These are phyloP conservation scores for Canariomyces notabilis DNA, from an alignment of 2,329 filamentous ascomycete species.

Conservation along the genomic window DNA sequence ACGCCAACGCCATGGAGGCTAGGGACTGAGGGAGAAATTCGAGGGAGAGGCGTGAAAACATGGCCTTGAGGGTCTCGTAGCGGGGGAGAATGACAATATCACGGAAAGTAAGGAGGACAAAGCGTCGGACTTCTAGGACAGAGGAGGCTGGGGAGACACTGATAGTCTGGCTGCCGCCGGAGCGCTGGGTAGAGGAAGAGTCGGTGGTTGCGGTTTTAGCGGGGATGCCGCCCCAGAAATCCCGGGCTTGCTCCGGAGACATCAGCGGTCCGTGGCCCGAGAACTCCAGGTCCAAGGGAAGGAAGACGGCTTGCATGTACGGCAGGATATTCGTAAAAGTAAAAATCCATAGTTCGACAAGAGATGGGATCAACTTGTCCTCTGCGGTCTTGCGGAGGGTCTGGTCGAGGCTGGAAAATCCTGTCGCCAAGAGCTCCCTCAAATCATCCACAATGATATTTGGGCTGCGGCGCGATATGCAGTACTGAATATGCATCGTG, in stretches of 20 bases:
- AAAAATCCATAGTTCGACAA: slow-evolving; percentile 92
- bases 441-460: slow-evolving; percentile 71
- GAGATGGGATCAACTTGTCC: slow-evolving; percentile 79
- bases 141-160: slow-evolving; percentile 45
- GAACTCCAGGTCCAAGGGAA: slow-evolving; percentile 91
- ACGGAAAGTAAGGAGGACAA: slow-evolving; percentile 82
- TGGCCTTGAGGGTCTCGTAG: slow-evolving; percentile 81
- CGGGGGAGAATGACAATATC: slow-evolving; percentile 84
- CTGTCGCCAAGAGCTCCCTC: slow-evolving; percentile 68
- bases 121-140: slow-evolving; percentile 77
- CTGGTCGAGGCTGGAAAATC: slow-evolving; percentile 81
- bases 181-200: slow-evolving; percentile 30
- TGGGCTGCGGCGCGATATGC: slow-evolving; percentile 67
- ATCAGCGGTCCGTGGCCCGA: slow-evolving; percentile 77
- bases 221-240: slow-evolving; percentile 80
- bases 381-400: slow-evolving; percentile 74
- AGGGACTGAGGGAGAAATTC: slow-evolving; percentile 63
- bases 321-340: slow-evolving; percentile 88
- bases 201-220: slow-evolving; percentile 29
- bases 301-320: slow-evolving; percentile 91
- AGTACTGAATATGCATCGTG: slow-evolving; percentile 71
- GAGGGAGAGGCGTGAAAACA: slow-evolving; percentile 83
- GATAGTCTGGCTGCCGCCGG: slow-evolving; percentile 20
- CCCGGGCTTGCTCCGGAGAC: slow-evolving; percentile 69
- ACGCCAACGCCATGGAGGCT: slow-evolving; percentile 48